phyloP scores from a whole-genome alignment of 1,284 basidiomycete species.

The Phellopilus nigrolimitatus region DNA sequence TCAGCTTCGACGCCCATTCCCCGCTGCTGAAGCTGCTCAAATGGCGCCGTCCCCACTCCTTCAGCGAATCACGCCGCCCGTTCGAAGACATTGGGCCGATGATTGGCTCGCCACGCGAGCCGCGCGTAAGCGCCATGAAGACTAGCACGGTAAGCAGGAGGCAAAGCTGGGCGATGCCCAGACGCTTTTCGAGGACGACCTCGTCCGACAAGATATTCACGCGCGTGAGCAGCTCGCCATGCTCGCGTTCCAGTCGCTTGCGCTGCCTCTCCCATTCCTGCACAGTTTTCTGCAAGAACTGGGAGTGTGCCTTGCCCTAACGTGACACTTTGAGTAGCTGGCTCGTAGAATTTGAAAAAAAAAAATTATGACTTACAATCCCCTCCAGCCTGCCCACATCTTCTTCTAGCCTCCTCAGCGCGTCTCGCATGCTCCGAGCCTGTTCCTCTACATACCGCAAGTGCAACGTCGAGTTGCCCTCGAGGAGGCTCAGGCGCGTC shows the following conservation, averaged over 20 bases:
- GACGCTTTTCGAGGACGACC: slow-evolving; percentile 77
- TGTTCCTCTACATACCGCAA: slow-evolving; percentile 91
- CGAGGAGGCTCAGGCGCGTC: slow-evolving; percentile 84
- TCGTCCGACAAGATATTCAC: slow-evolving; percentile 74
- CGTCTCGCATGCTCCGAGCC: slow-evolving; percentile 69
- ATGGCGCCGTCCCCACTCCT: slow-evolving; percentile 51
- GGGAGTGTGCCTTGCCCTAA: slow-evolving; percentile 63
- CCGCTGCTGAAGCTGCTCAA: slow-evolving; percentile 45
- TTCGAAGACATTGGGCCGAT: slow-evolving; percentile 25
- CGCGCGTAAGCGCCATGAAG: slow-evolving; percentile 81
- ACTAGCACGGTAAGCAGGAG: slow-evolving; percentile 74
- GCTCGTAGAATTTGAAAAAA: slow-evolving; percentile 3
- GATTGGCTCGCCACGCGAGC: slow-evolving; percentile 49
- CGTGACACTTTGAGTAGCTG: slow-evolving; percentile 7
- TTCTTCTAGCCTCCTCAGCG: slow-evolving; percentile 74
- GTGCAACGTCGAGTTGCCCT: slow-evolving; percentile 85
- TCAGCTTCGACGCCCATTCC: slow-evolving; percentile 40
- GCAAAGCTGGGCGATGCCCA: slow-evolving; percentile 79
- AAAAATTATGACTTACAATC: slow-evolving; percentile 47
- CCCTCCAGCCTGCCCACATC: slow-evolving; percentile 76
- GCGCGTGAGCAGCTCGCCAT: slow-evolving; percentile 56
- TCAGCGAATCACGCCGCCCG: slow-evolving; percentile 32
- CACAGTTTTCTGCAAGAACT: slow-evolving; percentile 59
- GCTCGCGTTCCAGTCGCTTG: slow-evolving; percentile 63
- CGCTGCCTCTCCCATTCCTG: slow-evolving; percentile 70